phyloP scores from a whole-genome alignment of 1,284 basidiomycete genomes.

The Gomphus bonarii region DNA sequence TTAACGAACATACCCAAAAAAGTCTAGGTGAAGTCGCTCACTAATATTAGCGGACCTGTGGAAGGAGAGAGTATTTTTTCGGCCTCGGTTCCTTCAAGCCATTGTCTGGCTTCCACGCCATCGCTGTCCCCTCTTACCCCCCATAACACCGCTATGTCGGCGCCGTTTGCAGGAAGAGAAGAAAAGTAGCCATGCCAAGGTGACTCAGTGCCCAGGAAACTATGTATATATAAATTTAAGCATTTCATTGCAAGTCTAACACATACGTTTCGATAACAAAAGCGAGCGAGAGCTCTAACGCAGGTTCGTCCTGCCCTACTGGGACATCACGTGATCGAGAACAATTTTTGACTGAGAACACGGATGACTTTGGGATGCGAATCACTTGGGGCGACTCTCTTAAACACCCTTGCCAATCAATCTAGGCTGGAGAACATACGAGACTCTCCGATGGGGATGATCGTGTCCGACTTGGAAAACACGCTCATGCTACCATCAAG shows the following conservation, averaged over 20 bases:
- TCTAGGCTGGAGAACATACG: not conserved
- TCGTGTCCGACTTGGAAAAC: conserved; percentile 30
- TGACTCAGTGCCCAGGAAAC: conserved; percentile 33
- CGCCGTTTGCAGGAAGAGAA: conserved; percentile 41
- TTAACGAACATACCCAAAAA: not conserved
- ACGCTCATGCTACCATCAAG: conserved; percentile 23
- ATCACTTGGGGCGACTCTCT: conserved; percentile 36
- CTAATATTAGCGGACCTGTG: not conserved
- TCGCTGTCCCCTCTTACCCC: conserved; percentile 23
- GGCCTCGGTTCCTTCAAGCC: conserved; percentile 39
- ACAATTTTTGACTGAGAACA: conserved; percentile 55
- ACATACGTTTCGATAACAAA: conserved; percentile 40
- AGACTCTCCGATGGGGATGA: conserved; percentile 17
- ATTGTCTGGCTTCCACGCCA: conserved; percentile 28
- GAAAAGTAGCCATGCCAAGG: conserved; percentile 60
- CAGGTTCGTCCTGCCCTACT: conserved; percentile 40
- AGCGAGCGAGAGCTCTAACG: conserved; percentile 52
- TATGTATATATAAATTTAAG: conserved; percentile 17
- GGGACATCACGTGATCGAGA: conserved; percentile 32
- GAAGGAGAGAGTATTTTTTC: conserved; percentile 19
- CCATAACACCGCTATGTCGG: conserved; percentile 63
- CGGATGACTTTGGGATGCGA: conserved; percentile 48
- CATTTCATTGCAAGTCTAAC: not conserved
- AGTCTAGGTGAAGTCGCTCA: not conserved
- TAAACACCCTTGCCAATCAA: not conserved